Evolutionary conservation across 371 early-diverging fungal species (phyloP).

Genomic region (Lichtheimia hyalospora): DNA sequence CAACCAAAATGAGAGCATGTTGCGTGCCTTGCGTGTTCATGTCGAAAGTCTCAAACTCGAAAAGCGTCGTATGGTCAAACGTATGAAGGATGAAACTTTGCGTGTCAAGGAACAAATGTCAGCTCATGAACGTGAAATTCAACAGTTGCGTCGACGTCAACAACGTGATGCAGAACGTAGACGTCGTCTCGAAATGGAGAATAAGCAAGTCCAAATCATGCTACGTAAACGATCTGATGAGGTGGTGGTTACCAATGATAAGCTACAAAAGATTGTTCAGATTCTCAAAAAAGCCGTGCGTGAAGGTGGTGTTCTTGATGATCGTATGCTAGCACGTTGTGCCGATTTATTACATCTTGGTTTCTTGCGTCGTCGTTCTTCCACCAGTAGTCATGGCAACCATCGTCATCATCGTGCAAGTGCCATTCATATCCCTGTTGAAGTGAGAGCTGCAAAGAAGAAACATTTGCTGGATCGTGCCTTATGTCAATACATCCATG

Average conservation of each 20-base stretch:
- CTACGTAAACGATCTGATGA: slow-evolving; percentile 56
- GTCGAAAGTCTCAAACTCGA: slow-evolving; percentile 70
- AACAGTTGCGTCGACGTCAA: slow-evolving; percentile 67
- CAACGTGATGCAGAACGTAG: slow-evolving; percentile 60
- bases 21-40: slow-evolving; percentile 50
- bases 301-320: slow-evolving; percentile 42
- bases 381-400: slow-evolving; percentile 1
- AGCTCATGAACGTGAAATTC: slow-evolving; percentile 71
- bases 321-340: slow-evolving; percentile 23
- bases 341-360: slow-evolving; percentile 28
- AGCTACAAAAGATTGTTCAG: slow-evolving; percentile 48
- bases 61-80: slow-evolving; percentile 76
- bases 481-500: slow-evolving; percentile 38
- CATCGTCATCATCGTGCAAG: not conserved
- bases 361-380: slow-evolving; percentile 9
- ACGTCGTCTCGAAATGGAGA: slow-evolving; percentile 67
- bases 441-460: slow-evolving; percentile 39
- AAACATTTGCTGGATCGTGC: slow-evolving; percentile 63
- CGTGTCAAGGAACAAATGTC: slow-evolving; percentile 63
- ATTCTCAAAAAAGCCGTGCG: slow-evolving; percentile 44
- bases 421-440: slow-evolving; percentile 12
- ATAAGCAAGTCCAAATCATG: slow-evolving; percentile 56
- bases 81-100: slow-evolving; percentile 75
- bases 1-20: slow-evolving; percentile 50
- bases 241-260: slow-evolving; percentile 52